Conservation (phyloP, 805 yeast species). For the Saccharomycopsis oosterbeekiorum region DNA sequence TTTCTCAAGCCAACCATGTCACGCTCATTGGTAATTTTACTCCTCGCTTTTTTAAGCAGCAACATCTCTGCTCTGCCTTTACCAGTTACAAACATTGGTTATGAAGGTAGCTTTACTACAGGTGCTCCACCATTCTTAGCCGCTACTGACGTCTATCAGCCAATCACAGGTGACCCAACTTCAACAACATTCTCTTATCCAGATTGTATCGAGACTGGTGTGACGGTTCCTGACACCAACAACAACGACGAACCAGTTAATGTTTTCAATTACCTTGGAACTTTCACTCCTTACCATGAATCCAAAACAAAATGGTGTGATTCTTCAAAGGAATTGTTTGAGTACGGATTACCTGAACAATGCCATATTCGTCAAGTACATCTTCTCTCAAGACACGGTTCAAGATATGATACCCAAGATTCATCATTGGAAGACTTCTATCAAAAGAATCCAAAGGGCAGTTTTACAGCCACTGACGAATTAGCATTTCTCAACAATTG, state of each 20-base stretch:
- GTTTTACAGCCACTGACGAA: conserved; percentile 34
- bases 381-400: conserved; percentile 68
- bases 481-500: conserved; percentile 43
- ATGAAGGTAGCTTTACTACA: conserved; percentile 8
- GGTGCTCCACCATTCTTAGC: conserved; percentile 13
- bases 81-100: conserved; percentile 5
- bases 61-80: neutral
- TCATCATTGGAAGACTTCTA: conserved; percentile 17
- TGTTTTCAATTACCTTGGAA: conserved; percentile 13
- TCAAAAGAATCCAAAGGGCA: conserved; percentile 7
- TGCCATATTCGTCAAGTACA: conserved; percentile 60
- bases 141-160: conserved; percentile 7
- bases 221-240: conserved; percentile 12
- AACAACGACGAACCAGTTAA: conserved; percentile 1
- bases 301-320: conserved; percentile 4
- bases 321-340: conserved; percentile 14
- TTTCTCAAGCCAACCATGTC: neutral
- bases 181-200: conserved; percentile 10
- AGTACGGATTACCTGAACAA: conserved; percentile 23
- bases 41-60: neutral
- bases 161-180: conserved; percentile 6
- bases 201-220: conserved; percentile 17
- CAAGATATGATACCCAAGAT: conserved; percentile 36
- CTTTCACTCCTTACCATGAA: conserved; percentile 16
- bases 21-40: neutral